phyloP scores from a whole-genome alignment of 352 stramenopile genomes.

The Phytophthora megakarya region DNA sequence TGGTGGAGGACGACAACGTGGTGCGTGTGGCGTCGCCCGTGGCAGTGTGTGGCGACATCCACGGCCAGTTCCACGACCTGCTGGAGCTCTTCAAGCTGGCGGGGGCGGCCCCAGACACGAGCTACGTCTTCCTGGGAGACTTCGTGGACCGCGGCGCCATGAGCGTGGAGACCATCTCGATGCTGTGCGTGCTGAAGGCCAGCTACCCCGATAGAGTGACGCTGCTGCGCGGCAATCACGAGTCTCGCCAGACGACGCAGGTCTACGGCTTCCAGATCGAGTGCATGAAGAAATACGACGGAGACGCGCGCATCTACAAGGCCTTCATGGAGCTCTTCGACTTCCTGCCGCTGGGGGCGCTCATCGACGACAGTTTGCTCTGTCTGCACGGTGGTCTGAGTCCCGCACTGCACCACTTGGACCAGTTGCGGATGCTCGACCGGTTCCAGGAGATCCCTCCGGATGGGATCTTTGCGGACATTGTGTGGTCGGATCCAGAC shows the following conservation, averaged over 20 bases:
- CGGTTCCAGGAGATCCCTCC: constrained; percentile 82
- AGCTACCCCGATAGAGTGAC: constrained; percentile 92
- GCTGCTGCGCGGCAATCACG: constrained; percentile 96
- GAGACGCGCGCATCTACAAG: constrained; percentile 74
- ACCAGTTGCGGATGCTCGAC: constrained; percentile 93
- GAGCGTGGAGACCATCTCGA: constrained; percentile 92
- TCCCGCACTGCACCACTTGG: constrained; percentile 80
- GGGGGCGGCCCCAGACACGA: constrained; percentile 85
- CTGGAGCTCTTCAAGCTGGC: constrained; percentile 93
- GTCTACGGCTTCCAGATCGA: constrained; percentile 88
- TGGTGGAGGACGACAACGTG: constrained; percentile 85
- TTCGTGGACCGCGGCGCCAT: constrained; percentile 97
- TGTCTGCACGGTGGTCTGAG: constrained; percentile 74
- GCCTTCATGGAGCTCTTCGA: constrained; percentile 83
- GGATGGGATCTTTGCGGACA: constrained; percentile 79
- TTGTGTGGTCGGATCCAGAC: constrained; percentile 87
- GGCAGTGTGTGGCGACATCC: constrained; percentile 93
- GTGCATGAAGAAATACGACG: constrained; percentile 87
- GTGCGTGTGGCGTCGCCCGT: constrained; percentile 78
- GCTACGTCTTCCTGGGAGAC: constrained; percentile 97
- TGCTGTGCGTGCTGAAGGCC: constrained; percentile 90
- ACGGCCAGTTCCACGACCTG: constrained; percentile 98
- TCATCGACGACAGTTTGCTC: constrained; percentile 67
- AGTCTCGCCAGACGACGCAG: constrained; percentile 85
- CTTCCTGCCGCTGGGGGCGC: constrained; percentile 81